These are phyloP conservation scores for Colletotrichum filicis DNA, from an alignment of 2,329 filamentous ascomycete species.

Conservation along the genomic window DNA sequence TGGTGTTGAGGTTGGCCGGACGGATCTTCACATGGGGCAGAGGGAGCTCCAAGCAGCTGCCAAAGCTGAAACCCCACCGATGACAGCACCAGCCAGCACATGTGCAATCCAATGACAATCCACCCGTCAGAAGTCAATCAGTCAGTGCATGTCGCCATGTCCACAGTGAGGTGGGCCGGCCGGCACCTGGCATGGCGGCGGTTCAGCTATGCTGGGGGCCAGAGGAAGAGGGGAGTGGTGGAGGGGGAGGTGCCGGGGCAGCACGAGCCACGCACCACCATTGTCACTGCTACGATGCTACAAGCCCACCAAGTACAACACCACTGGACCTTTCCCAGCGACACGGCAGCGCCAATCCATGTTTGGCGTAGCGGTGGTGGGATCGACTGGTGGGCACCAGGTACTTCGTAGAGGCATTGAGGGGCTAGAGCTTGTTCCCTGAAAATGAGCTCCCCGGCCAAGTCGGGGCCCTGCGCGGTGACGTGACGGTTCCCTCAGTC, in stretches of 20 bases:
- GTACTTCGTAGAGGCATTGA: background rate
- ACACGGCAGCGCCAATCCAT: conserved; percentile 16
- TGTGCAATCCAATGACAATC: background rate
- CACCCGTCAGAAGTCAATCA: background rate
- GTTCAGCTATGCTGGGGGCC: background rate
- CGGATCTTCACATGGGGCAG: conserved; percentile 32
- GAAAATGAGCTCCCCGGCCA: conserved; percentile 15
- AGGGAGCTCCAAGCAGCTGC: conserved; percentile 19
- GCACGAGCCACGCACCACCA: conserved; percentile 9
- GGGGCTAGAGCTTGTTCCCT: conserved; percentile 34
- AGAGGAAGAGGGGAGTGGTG: background rate
- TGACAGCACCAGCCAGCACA: conserved; percentile 23
- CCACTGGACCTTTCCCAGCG: background rate
- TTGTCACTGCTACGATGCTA: background rate
- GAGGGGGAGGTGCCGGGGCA: conserved; percentile 3
- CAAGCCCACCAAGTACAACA: too few species aligned
- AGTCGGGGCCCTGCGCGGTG: conserved; percentile 30
- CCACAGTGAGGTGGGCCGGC: background rate
- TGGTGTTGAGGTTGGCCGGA: conserved; percentile 15
- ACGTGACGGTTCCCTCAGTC: conserved; percentile 26
- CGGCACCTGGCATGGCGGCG: conserved; percentile 17
- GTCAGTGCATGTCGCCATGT: too few species aligned
- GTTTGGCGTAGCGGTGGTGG: conserved; percentile 24
- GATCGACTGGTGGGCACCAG: background rate
- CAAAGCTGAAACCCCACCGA: conserved; percentile 30